Percentiles rank a stretch among this genome's conserved stretches.
phyloP scores from a whole-genome alignment of 2,329 filamentous ascomycete genomes.

The Camillea tinctor region DNA sequence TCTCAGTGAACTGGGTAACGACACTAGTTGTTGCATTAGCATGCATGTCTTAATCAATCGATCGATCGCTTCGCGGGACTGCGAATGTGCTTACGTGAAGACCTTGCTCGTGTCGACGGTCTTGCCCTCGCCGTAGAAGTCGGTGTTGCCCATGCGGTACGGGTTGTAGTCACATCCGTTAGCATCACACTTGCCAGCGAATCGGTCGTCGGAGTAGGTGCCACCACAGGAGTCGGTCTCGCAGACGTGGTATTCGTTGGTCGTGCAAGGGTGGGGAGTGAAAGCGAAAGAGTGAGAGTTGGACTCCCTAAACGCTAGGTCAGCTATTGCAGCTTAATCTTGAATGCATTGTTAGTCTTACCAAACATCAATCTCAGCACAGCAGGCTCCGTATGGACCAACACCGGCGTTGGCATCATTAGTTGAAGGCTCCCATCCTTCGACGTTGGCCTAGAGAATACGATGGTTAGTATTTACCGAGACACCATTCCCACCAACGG shows the following conservation, averaged over 20 bases:
- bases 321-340: constrained; percentile 1
- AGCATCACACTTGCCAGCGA: constrained; percentile 60
- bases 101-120: constrained; percentile 56
- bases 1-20: constrained; percentile 54
- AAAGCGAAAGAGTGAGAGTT: constrained; percentile 60
- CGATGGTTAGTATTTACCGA: constrained; percentile 4
- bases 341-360: constrained; percentile 8
- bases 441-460: constrained; percentile 40
- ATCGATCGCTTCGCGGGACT: not conserved
- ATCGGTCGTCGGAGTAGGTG: constrained; percentile 49
- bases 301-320: constrained; percentile 41
- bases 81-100: constrained; percentile 43
- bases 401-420: constrained; percentile 52
- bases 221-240: constrained; percentile 46
- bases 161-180: constrained; percentile 67
- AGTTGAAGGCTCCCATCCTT: constrained; percentile 47
- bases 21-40: constrained; percentile 33
- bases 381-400: constrained; percentile 53
- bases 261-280: constrained; percentile 61
- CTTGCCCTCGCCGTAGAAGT: constrained; percentile 59
- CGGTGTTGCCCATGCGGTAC: constrained; percentile 60
- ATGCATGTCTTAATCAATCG: not conserved
- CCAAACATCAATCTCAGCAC: constrained; percentile 62
- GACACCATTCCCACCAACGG: not conserved
- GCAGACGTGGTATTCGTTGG: constrained; percentile 48